Conservation (phyloP, 2,329 filamentous ascomycete species). For the Neofusicoccum ribis region DNA sequence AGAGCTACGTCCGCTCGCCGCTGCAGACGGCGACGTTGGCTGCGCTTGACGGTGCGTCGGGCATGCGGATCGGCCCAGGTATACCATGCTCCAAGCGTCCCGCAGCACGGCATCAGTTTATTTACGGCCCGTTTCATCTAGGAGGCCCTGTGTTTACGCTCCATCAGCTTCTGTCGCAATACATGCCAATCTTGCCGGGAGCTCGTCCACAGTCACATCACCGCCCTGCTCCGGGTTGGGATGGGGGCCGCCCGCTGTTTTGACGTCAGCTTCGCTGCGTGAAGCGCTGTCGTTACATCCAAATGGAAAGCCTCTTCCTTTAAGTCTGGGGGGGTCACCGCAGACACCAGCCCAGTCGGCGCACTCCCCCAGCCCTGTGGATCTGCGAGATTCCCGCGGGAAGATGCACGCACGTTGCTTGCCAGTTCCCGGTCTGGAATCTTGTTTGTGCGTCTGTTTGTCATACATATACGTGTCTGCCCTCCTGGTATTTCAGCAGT, state of each 20-base stretch:
- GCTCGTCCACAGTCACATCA: constrained; percentile 4
- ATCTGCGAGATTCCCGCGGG: constrained; percentile 21
- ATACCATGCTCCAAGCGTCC: constrained; percentile 10
- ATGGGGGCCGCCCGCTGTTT: constrained; percentile 24
- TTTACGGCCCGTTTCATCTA: constrained; percentile 17
- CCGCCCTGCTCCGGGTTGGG: constrained; percentile 21
- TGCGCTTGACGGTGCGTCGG: constrained; percentile 8
- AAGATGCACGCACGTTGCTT: constrained; percentile 19
- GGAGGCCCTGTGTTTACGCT: background rate
- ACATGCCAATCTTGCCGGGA: background rate
- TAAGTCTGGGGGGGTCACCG: constrained; percentile 3
- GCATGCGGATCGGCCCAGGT: constrained; percentile 1
- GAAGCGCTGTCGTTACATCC: constrained; percentile 33
- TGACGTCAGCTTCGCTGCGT: constrained; percentile 33
- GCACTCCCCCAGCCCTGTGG: constrained; percentile 16
- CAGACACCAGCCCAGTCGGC: constrained; percentile 9
- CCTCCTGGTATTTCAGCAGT: constrained; percentile 5
- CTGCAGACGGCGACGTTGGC: constrained; percentile 9
- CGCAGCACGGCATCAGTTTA: constrained; percentile 2
- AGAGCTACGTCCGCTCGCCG: background rate
- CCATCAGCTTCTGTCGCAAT: constrained; percentile 5
- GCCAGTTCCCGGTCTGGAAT: constrained; percentile 16
- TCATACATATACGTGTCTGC: constrained; percentile 16
- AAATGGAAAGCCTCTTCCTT: constrained; percentile 27
- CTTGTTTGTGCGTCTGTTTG: constrained; percentile 12